These are phyloP conservation scores for Myxozyma mucilagina DNA, from an alignment of 805 yeast species.

Conservation along the genomic window DNA sequence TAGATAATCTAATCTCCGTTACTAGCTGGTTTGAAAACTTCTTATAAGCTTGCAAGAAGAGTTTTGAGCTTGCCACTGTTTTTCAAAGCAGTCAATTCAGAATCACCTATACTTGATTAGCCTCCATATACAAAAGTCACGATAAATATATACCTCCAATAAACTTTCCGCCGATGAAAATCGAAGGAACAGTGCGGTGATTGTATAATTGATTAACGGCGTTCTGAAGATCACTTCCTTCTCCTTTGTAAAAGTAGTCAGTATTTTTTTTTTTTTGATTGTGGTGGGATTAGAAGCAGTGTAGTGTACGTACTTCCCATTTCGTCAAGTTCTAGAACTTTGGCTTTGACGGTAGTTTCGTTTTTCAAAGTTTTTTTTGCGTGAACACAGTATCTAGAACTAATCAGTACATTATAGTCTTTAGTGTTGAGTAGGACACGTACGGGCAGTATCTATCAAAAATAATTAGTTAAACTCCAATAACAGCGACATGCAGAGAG, in stretches of 20 bases:
- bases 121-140: neutral
- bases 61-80: constrained; percentile 59
- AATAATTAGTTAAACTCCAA: constrained; percentile 17
- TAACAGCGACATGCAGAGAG: constrained; percentile 39
- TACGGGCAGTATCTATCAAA: constrained; percentile 28
- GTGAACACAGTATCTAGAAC: constrained; percentile 42
- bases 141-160: constrained; percentile 66
- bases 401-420: neutral
- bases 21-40: neutral
- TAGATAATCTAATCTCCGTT: neutral
- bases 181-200: constrained; percentile 90
- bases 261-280: constrained; percentile 35
- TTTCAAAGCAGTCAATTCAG: constrained; percentile 74
- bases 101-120: constrained; percentile 47
- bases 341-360: constrained; percentile 45
- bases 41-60: constrained; percentile 33
- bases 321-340: constrained; percentile 38
- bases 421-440: neutral
- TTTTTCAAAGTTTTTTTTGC: constrained; percentile 47
- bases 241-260: neutral
- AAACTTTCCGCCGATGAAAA: constrained; percentile 87
- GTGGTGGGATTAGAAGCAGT: neutral
- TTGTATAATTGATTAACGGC: constrained; percentile 77
- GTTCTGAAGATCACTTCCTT: constrained; percentile 74
- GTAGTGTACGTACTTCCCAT: constrained; percentile 12